A percentile compares a stretch with the other conserved stretches of the same genome.
These are phyloP conservation scores for Gamsiella multidivaricata DNA, from an alignment of 192 early-diverging fungal species.

Conservation along the genomic window DNA sequence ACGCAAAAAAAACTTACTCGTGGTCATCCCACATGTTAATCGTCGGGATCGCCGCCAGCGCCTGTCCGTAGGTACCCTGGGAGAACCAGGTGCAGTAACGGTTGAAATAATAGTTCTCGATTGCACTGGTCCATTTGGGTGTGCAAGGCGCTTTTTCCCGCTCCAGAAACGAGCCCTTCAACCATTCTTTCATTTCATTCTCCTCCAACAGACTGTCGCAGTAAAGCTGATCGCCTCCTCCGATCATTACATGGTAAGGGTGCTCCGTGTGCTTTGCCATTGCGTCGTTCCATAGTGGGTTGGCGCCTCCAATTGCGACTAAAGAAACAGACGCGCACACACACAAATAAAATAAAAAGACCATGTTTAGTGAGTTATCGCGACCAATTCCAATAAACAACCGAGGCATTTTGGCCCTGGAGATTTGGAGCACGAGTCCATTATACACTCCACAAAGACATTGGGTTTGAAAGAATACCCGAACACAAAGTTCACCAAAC, in stretches of 20 bases:
- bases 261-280: slow-evolving; percentile 65
- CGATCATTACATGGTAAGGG: slow-evolving; percentile 78
- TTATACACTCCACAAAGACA: no score
- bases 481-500: not conserved
- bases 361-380: no score
- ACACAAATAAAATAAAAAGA: slow-evolving; percentile 1
- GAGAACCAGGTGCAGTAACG: slow-evolving; percentile 50
- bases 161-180: slow-evolving; percentile 33
- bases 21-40: slow-evolving; percentile 89
- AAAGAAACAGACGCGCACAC: slow-evolving; percentile 44
- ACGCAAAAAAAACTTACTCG: slow-evolving; percentile 49
- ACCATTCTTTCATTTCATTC: slow-evolving; percentile 69
- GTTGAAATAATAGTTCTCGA: slow-evolving; percentile 49
- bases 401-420: no score
- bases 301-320: slow-evolving; percentile 55
- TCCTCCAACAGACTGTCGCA: slow-evolving; percentile 68
- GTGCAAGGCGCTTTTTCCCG: slow-evolving; percentile 34
- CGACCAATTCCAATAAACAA: no score
- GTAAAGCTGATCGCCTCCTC: slow-evolving; percentile 83
- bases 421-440: no score
- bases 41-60: slow-evolving; percentile 78
- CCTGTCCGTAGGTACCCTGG: slow-evolving; percentile 54
- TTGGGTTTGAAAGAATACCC: no score
- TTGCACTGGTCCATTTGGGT: slow-evolving; percentile 21
- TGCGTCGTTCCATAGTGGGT: slow-evolving; percentile 76